Evolutionary conservation across 345 rosid species (phyloP), one percentile per base, ranked within the genome.

Genomic region (Conringia planisiliqua): DNA sequence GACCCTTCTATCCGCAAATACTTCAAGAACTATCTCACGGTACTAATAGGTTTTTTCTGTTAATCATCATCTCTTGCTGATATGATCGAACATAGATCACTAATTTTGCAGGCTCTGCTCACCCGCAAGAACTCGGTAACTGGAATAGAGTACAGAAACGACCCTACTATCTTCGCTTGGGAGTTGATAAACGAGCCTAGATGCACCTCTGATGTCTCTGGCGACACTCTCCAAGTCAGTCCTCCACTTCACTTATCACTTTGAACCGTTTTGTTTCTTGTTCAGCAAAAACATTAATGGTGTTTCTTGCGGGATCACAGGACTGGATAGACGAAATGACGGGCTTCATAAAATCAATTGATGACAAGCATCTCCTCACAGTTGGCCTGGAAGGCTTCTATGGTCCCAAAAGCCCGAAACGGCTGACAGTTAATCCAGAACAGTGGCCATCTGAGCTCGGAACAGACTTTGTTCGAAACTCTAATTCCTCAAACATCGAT

Each of bases 101-200:
- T 56, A 55, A 73, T 12, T 50, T 59, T 36, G 20, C 84, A 91
- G 97, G 68, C 81, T 65, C 56, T 91, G 67, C 82, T 91, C 58
- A 88, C 86, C 1, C 86, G 97, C 72, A 89, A 81, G 83, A 91
- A 91, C 82, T 83, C 93, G 11, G 75, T 89, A 12, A 88, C 91
- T 0, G 97, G 97, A 56, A 76, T 86, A 27, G 96, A 88, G 70
- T 91, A 91, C 68, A 77, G 91, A 76, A 83, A 91, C 66, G 97
- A 91, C 44, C 96, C 97, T 1, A 79, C 87, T 56, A 88, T 91
- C 62, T 91, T 91, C 72, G 96, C 84, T 40, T 89, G 97, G 97
- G 96, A 91, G 78, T 77, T 91, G 85, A 91, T 89, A 52, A 91
- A 91, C 51, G 97, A 91, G 81, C 97, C 97, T 38, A 88, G 92